Conservation (phyloP, 2,329 filamentous ascomycete genomes). For the Phoma herbarum region DNA sequence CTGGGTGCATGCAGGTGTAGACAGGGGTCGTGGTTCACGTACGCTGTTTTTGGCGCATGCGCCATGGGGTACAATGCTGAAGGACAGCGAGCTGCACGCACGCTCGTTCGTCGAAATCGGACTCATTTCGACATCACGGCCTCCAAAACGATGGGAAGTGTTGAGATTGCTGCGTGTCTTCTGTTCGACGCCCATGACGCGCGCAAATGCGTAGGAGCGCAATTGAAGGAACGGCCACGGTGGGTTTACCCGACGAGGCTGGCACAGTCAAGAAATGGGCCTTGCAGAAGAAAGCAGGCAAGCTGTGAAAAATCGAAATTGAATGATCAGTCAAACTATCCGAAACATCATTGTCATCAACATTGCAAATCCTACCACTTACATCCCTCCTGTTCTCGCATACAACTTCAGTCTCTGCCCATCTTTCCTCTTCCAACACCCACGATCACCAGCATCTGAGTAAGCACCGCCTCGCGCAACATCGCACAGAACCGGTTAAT, state of each 20-base stretch:
- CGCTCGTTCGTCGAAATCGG: background rate
- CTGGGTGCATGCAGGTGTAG: conserved; percentile 15
- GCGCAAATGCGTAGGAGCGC: conserved; percentile 1
- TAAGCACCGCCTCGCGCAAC: conserved; percentile 15
- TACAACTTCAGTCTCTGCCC: background rate
- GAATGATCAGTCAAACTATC: background rate
- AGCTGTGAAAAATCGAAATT: background rate
- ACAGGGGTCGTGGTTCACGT: conserved; percentile 11
- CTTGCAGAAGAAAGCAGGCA: background rate
- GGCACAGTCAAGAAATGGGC: background rate
- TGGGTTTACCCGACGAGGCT: conserved; percentile 11
- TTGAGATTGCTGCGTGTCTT: background rate
- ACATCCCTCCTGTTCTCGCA: background rate
- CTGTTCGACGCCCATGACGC: background rate
- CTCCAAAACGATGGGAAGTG: too few species aligned
- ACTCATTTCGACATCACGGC: background rate
- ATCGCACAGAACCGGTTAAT: conserved; percentile 16
- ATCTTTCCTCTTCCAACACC: conserved; percentile 2
- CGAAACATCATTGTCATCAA: background rate
- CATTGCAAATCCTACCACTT: background rate
- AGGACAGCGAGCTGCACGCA: background rate
- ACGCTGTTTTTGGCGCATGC: conserved; percentile 9
- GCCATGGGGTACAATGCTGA: background rate
- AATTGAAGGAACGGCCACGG: background rate
- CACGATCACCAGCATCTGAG: conserved; percentile 4